A percentile compares a stretch with the other conserved stretches of the same genome.
Conservation (phyloP, 1,139 yeast species). For the Debaryomyces subglobosus region DNA sequence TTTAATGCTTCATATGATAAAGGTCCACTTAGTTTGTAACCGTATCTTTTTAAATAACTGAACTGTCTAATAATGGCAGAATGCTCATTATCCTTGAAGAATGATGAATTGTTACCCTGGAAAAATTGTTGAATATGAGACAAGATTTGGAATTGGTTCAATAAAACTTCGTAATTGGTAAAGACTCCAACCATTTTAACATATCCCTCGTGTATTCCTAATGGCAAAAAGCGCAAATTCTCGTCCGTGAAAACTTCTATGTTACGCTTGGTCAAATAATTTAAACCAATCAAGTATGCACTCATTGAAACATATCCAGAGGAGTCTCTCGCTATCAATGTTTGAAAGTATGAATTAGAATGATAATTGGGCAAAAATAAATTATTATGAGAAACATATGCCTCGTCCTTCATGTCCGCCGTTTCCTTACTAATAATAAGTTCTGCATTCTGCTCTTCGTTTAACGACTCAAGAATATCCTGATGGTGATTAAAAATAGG, state of each 20-base stretch:
- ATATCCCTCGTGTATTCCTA: conserved; percentile 36
- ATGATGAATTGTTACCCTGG: neutral
- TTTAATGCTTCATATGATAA: conserved; percentile 19
- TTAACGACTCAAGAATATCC: conserved; percentile 16
- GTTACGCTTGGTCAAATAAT: conserved; percentile 26
- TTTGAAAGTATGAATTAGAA: conserved; percentile 38
- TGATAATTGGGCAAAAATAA: conserved; percentile 38
- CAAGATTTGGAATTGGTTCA: conserved; percentile 46
- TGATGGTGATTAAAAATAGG: conserved; percentile 33
- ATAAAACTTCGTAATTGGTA: conserved; percentile 27
- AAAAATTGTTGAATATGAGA: conserved; percentile 23
- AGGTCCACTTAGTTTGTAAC: conserved; percentile 43
- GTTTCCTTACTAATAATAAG: conserved; percentile 3
- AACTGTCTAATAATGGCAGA: conserved; percentile 13
- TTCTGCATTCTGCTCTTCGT: conserved; percentile 6
- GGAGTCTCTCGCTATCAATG: conserved; percentile 39
- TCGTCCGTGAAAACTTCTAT: conserved; percentile 14
- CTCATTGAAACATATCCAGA: conserved; percentile 38
- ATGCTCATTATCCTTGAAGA: neutral
- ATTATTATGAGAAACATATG: conserved; percentile 41
- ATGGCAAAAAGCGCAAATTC: conserved; percentile 15
- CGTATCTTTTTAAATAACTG: conserved; percentile 34
- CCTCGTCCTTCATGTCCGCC: conserved; percentile 25
- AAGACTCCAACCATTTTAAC: conserved; percentile 27
- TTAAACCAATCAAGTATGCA: conserved; percentile 37